Conservation (phyloP, 768 basidiomycete species). For the Tricholoma sp. region DNA sequence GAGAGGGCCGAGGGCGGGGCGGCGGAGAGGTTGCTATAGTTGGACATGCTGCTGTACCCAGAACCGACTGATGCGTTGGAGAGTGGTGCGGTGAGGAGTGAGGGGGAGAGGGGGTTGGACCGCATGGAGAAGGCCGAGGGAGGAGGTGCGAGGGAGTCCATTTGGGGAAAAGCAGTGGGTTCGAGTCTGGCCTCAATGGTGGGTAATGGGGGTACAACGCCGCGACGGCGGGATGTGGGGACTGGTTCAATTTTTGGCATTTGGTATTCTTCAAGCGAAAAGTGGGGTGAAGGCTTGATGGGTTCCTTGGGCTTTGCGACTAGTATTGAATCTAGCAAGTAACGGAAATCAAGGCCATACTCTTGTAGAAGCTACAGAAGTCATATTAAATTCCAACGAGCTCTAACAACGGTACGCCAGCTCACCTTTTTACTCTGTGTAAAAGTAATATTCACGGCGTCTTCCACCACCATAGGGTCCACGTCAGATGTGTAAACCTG, state of each 20-base stretch:
- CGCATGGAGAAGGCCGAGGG: constrained; percentile 10
- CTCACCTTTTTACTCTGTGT: constrained; percentile 80
- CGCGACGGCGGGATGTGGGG: constrained; percentile 14
- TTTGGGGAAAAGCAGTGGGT: constrained; percentile 1
- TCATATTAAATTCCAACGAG: not conserved
- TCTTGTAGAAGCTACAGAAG: constrained; percentile 72
- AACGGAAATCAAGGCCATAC: constrained; percentile 91
- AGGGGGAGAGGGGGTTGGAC: constrained; percentile 13
- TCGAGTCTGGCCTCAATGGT: not conserved
- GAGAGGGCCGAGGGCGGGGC: constrained; percentile 9
- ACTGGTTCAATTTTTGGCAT: constrained; percentile 20
- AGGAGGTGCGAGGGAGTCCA: constrained; percentile 13
- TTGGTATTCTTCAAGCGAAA: constrained; percentile 28
- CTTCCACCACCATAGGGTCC: constrained; percentile 64
- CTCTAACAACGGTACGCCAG: not conserved
- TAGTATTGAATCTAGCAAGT: constrained; percentile 76
- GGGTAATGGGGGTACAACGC: constrained; percentile 3
- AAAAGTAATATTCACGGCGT: constrained; percentile 73
- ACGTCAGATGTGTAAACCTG: constrained; percentile 88
- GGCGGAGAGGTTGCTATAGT: constrained; percentile 7
- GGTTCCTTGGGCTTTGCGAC: constrained; percentile 42
- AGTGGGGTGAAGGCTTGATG: constrained; percentile 21
- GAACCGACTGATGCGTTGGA: constrained; percentile 12
- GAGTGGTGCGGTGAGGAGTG: constrained; percentile 11
- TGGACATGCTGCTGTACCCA: constrained; percentile 10